Percentiles rank a stretch among this genome's conserved stretches.
Conservation (phyloP, 139 green algal genomes). For the Closterium sp. region DNA sequence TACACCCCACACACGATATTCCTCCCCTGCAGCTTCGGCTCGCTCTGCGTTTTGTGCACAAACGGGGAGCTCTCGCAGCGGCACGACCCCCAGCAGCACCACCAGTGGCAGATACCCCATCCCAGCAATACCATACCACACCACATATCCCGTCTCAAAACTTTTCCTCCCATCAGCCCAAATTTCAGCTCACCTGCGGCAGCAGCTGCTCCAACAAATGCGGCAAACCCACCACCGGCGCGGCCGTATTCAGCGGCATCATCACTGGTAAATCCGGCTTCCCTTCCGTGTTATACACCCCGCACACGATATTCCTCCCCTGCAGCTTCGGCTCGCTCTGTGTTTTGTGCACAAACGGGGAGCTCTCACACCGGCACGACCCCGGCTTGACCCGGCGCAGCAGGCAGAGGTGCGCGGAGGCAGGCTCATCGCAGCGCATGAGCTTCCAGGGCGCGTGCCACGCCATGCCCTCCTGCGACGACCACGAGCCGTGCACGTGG, state of each 20-base stretch:
- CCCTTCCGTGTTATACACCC: background rate
- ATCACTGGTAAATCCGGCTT: slow-evolving; percentile 7
- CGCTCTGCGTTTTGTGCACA: too few relatives aligned
- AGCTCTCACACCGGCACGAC: slow-evolving; percentile 23
- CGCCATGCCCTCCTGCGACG: slow-evolving; percentile 13
- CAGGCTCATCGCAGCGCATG: slow-evolving; percentile 5
- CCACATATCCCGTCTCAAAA: too few relatives aligned
- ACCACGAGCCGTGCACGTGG: background rate
- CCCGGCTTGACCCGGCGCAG: slow-evolving; percentile 8
- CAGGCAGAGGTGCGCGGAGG: background rate
- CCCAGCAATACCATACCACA: too few relatives aligned
- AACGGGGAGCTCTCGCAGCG: too few relatives aligned
- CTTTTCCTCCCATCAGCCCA: too few relatives aligned
- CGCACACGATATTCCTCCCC: slow-evolving; percentile 8
- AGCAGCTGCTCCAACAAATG: too few relatives aligned
- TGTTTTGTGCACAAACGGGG: background rate
- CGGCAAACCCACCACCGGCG: background rate
- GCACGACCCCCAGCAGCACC: too few relatives aligned
- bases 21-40: too few relatives aligned
- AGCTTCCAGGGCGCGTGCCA: slow-evolving; percentile 28
- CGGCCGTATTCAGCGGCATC: background rate
- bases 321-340: slow-evolving; percentile 16
- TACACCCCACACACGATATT: too few relatives aligned
- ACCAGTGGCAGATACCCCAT: too few relatives aligned
- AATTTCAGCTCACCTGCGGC: too few relatives aligned